Evolutionary conservation across 1,284 basidiomycete species (phyloP), one percentile per base, ranked within the genome.

Genomic region (Gomphus bonarii): DNA sequence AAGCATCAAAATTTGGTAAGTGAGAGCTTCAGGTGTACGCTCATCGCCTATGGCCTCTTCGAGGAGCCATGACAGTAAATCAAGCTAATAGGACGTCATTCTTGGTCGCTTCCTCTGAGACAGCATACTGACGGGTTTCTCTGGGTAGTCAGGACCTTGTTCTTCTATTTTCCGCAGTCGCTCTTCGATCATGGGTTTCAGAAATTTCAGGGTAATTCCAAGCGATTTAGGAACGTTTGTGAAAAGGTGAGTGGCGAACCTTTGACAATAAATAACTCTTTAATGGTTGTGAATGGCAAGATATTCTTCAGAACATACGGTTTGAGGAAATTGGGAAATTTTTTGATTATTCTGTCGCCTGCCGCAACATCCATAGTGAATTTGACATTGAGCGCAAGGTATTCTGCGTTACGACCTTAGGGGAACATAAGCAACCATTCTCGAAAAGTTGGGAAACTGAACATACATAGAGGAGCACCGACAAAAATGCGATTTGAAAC

Each of bases 401-500:
- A 75, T 22, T 63, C 62, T 30, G 67, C 57, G 57, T 74, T 66
- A 51, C 73, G 70, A 30, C 76, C 58, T 59, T 47, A 38, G 18
- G 33, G 33, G 46, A 38, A 30, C 12, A 38, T 22, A 14, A 55
- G 20, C 22, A 46, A 11, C n/a, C 3, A 18, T 35, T 3, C 12
- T 12, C 12, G 42, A n/a, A 11, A 16, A 8, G 44, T 25, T 35
- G 28, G 10, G 11, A 46, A 12, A 35, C 0, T 31, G 30, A 28
- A 42, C 68, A 3, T 55, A 74, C 74, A 76, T 4, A 73, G 50
- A 6, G 73, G 73, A 3, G 67, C 55, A 3, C 77, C 75, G 54
- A 79, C 71, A 56, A 79, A 74, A 7, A 69, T 50, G 12, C 75
- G 66, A 55, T 72, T 74, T 42, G 59, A 70, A 31, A 73, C 68